Evolutionary conservation across 1,139 yeast species (phyloP), one percentile per base, ranked within the genome.

Genomic region (Arxiozyma bovina): DNA sequence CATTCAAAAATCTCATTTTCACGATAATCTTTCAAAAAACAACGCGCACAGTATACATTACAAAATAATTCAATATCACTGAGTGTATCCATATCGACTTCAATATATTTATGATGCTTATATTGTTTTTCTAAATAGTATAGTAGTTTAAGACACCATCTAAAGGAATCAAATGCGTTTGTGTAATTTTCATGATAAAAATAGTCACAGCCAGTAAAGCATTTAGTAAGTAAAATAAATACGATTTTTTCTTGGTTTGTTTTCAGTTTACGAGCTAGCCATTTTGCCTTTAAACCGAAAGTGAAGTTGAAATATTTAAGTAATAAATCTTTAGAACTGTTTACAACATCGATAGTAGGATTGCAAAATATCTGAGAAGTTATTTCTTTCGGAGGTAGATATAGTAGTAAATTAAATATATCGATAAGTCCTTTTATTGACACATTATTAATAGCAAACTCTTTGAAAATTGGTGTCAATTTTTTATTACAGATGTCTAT

Each of bases 141-240:
- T 21, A 62, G 38, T 43, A 61, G 58, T 51, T 61, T 64, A 22
- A 62, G 42, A 34, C 60, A 58, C 63, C 64, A 61, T 15, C 63
- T 58, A 51, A 59, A 60, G 8, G 54, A 54, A 22, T 51, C 53
- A 50, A 62, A 58, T 1, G 59, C 59, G n/a, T 55, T 50, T 30
- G 51, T 48, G 45, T 55, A 57, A 2, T 58, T 53, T 4, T 54
- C 45, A 42, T 59, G 59, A 45, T 57, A 56, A 42, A 46, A 52
- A 42, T 52, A 23, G 48, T 55, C n/a, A 17, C 18, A 42, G 11
- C 50, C 50, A 5, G 23, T 40, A 18, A 53, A 25, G 17, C 48
- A 40, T 42, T 56, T 57, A 23, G 54, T 27, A 34, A 57, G 45
- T 17, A 60, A 34, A 8, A 58, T 43, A 21, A 43, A 43, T 20